A percentile compares a stretch with the other conserved stretches of the same genome.
Conservation (phyloP, 768 basidiomycete genomes). For the Termitomyces sp. region DNA sequence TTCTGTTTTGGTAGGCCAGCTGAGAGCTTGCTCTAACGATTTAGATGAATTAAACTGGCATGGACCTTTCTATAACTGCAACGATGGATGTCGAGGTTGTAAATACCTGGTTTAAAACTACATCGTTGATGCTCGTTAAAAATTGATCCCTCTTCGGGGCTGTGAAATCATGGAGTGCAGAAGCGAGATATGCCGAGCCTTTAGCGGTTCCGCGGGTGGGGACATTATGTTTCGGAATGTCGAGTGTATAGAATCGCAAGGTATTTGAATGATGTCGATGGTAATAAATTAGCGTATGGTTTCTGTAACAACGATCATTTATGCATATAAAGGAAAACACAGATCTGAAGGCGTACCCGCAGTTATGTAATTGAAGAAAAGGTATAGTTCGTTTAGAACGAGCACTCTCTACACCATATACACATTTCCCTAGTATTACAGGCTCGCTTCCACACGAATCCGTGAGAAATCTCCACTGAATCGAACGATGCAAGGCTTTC, state of each 20-base stretch:
- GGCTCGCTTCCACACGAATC: conserved; percentile 27
- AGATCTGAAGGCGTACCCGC: conserved; percentile 6
- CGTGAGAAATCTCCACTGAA: conserved; percentile 22
- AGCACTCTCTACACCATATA: conserved; percentile 12
- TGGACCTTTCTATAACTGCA: neutral
- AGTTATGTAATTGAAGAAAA: conserved; percentile 6
- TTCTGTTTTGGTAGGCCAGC: neutral
- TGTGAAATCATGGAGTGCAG: conserved; percentile 36
- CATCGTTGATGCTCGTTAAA: conserved; percentile 26
- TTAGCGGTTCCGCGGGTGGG: conserved; percentile 8
- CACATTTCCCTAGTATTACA: conserved; percentile 27
- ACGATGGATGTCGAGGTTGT: neutral
- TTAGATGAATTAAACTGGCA: conserved; percentile 41
- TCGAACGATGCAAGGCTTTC: conserved; percentile 13
- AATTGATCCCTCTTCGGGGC: conserved; percentile 11
- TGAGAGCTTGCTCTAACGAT: conserved; percentile 8
- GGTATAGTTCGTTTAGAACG: conserved; percentile 2
- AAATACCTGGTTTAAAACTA: conserved; percentile 37
- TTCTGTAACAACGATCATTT: conserved; percentile 6
- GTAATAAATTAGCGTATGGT: conserved; percentile 41
- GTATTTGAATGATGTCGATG: conserved; percentile 45
- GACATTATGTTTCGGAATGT: conserved; percentile 25
- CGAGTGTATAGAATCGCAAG: conserved; percentile 61
- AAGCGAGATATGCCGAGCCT: conserved; percentile 20
- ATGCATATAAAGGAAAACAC: neutral